Evolutionary conservation across 768 basidiomycete species (phyloP), one percentile per base, ranked within the genome.

Genomic region (Stropharia rugosoannulata): DNA sequence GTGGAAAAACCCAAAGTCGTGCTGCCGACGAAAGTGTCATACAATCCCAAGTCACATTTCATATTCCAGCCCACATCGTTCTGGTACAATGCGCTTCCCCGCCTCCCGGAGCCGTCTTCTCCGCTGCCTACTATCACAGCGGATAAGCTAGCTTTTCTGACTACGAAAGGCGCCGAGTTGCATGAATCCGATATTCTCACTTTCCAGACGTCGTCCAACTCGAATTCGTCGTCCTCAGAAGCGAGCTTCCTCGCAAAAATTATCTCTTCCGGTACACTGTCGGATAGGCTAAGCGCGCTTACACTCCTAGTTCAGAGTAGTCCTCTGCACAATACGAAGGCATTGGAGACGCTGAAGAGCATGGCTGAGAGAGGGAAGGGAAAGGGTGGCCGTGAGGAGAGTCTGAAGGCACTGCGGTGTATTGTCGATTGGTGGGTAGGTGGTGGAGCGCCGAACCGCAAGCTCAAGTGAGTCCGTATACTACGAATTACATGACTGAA

Each of bases 361-460:
- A 86, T 96, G 87, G 84, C 89, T 1, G 89, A 90, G 65, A 74
- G 80, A 36, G 87, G 88, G 0, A 85, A 88, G 57, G 87, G 86
- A 0, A 93, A 92, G 64, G 93, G 93, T 39, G 92, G 93, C 3
- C 80, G 95, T n/a, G 95, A 95, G 49, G 95, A 98, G 74, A 86
- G 90, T 62, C 68, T 97, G 42, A 94, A 95, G 60, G 95, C 95
- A 2, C 67, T 96, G 52, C 80, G 95, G 41, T 96, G 95, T 58
- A 79, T 99, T 55, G 87, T 92, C 32, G 96, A 98, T 81, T 98
- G 96, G 95, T 97, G 95, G 93, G 82, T 90, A 44, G 95, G 94
- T 32, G 95, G 95, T 19, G 93, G 93, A n/a, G 90, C 86, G 16
- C 92, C 94, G 0, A 76, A 80, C 56, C 77, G 92, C 58, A 98